Conservation (phyloP, 495 filamentous ascomycete genomes). For the Aspergillus incahuasiensis region DNA sequence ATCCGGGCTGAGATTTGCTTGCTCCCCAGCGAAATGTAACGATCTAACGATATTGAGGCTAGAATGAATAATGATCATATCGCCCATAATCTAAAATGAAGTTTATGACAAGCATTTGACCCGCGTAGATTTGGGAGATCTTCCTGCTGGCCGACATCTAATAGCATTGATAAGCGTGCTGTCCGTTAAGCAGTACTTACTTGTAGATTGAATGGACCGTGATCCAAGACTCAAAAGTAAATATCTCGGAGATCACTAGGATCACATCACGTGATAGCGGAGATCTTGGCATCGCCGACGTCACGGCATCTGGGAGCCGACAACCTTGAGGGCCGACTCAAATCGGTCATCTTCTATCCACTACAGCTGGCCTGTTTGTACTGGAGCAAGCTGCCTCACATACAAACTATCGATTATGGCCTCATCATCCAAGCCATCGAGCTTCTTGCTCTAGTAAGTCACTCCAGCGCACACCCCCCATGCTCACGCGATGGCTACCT, state of each 20-base stretch:
- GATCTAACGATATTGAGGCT: neutral
- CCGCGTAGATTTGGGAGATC: too few relatives aligned
- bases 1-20: neutral
- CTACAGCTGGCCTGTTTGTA: neutral
- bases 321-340: neutral
- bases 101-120: neutral
- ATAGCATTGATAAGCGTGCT: too few relatives aligned
- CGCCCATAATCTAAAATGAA: neutral
- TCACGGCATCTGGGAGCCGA: constrained; percentile 19
- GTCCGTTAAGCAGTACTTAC: too few relatives aligned
- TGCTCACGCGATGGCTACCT: neutral
- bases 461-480: neutral
- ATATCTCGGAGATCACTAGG: too few relatives aligned
- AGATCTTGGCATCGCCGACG: constrained; percentile 20
- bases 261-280: constrained; percentile 24
- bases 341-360: neutral
- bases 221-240: too few relatives aligned
- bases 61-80: neutral
- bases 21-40: neutral
- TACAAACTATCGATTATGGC: constrained; percentile 50
- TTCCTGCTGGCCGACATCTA: too few relatives aligned
- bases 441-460: constrained; percentile 75
- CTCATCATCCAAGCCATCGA: constrained; percentile 71
- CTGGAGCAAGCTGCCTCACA: too few relatives aligned
- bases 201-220: neutral